phyloP scores from a whole-genome alignment of 2,329 filamentous ascomycete genomes.

The Capronia epimyces region DNA sequence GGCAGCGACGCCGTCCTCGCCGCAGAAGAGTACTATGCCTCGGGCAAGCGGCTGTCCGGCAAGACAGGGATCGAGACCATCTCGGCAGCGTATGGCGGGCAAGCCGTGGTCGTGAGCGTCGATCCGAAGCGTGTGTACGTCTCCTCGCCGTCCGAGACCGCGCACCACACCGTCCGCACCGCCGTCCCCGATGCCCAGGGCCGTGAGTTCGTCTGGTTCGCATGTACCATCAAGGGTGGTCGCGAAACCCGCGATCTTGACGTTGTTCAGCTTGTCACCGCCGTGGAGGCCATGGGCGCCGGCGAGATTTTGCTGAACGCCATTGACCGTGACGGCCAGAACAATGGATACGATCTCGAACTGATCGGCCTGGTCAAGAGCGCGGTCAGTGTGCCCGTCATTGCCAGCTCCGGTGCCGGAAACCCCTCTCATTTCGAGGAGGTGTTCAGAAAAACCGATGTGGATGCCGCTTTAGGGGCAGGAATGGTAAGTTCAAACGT shows the following conservation, averaged over 20 bases:
- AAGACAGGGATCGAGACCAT: conserved; percentile 94
- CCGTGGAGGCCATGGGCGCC: conserved; percentile 91
- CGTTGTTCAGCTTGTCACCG: conserved; percentile 77
- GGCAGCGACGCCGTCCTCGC: conserved; percentile 90
- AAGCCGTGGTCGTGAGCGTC: conserved; percentile 92
- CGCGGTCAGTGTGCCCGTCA: conserved; percentile 86
- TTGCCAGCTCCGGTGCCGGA: conserved; percentile 88
- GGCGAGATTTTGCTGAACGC: conserved; percentile 95
- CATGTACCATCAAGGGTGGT: conserved; percentile 93
- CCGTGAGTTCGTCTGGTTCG: conserved; percentile 88
- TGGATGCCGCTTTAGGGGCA: conserved; percentile 88
- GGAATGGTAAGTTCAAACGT: conserved; percentile 64
- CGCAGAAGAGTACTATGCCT: conserved; percentile 80
- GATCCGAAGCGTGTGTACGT: conserved; percentile 92
- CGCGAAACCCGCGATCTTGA: conserved; percentile 91
- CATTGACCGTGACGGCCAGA: conserved; percentile 94
- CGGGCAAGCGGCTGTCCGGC: conserved; percentile 64
- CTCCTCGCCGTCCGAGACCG: conserved; percentile 53
- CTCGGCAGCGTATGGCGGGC: conserved; percentile 85
- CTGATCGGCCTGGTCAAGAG: conserved; percentile 81
- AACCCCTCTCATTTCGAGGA: conserved; percentile 82
- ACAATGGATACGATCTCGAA: conserved; percentile 90
- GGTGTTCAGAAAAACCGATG: conserved; percentile 77
- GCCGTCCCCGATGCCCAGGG: conserved; percentile 62
- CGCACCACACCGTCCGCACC: conserved; percentile 72